Evolutionary conservation across 805 yeast species (phyloP), one percentile per base, ranked within the genome.

Genomic region (Groenewaldozyma tartarivorans): DNA sequence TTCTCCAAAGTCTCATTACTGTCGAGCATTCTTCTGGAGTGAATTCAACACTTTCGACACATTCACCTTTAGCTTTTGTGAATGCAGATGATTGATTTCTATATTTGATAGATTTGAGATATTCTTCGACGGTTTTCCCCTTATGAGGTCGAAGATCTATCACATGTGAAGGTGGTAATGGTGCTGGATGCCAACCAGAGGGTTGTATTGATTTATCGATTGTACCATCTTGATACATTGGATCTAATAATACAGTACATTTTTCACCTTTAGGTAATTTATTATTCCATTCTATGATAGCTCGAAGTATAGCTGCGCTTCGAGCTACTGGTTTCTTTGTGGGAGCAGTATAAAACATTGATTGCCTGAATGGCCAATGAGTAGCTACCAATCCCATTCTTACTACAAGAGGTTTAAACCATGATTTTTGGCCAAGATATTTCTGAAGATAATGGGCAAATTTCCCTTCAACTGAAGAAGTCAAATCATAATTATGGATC

Each of bases 291-390:
- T 56, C 51, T 1, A 62, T 48, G 34, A 67, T 49, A 0, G 71
- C 63, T 18, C 63, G 52, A 46, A 63, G 50, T 7, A 67, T 56
- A 2, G 68, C 68, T 1, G 68, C 68, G 21, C 61, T 52, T 19
- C 71, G 53, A 2, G 69, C 68, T 13, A 65, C 62, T 2, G 71
- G 69, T 41, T 60, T 57, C 40, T 53, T 58, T 4, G 68, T 58
- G 11, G 61, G 56, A n/a, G 65, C 48, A 17, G 66, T 60, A 45
- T 60, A 67, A 44, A 65, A 62, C 20, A 62, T 61, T 4, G 68
- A 50, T 43, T 67, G 61, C 6, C 67, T 53, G 48, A 67, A 67
- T 9, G 72, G 72, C 72, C 71, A 67, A 48, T 67, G 71, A 38
- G 66, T 65, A 1, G 66, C 71, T 20, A 67, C 41, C 17, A 67